phyloP scores from a whole-genome alignment of 2,329 filamentous ascomycete species.

The Colletotrichum graminicola region DNA sequence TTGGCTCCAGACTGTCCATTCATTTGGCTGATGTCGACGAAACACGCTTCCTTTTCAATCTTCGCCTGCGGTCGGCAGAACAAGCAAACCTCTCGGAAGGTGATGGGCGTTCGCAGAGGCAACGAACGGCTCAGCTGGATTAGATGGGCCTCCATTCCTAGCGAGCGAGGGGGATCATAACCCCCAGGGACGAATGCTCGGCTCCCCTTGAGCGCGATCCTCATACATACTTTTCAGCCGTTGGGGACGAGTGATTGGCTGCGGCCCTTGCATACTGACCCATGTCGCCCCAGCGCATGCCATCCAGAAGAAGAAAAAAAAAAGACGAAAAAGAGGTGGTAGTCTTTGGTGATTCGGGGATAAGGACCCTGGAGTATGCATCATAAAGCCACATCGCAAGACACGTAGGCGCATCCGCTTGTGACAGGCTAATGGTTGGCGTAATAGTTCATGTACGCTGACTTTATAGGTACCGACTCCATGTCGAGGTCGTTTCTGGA shows the following conservation, averaged over 20 bases:
- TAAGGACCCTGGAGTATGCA: background rate
- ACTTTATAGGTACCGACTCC: no score
- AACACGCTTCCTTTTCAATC: constrained; percentile 5
- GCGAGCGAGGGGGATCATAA: constrained; percentile 21
- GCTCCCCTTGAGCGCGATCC: constrained; percentile 12
- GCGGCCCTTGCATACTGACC: constrained; percentile 32
- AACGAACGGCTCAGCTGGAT: constrained; percentile 13
- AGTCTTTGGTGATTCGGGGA: background rate
- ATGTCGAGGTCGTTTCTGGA: background rate
- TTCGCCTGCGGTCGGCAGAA: background rate
- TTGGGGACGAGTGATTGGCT: constrained; percentile 22
- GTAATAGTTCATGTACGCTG: no score
- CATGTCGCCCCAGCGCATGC: constrained; percentile 26
- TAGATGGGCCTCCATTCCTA: constrained; percentile 15
- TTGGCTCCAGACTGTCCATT: background rate
- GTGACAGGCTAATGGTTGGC: background rate
- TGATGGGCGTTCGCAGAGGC: constrained; percentile 5
- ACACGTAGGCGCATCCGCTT: background rate
- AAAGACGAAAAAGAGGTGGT: background rate
- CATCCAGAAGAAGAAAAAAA: background rate
- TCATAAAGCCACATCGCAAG: constrained; percentile 2
- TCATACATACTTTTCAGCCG: background rate
- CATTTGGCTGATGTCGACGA: background rate
- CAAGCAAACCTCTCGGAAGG: constrained; percentile 8
- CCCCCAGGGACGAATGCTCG: constrained; percentile 16